phyloP scores from a whole-genome alignment of 2,329 filamentous ascomycete genomes.

The Sporothrix protearum region DNA sequence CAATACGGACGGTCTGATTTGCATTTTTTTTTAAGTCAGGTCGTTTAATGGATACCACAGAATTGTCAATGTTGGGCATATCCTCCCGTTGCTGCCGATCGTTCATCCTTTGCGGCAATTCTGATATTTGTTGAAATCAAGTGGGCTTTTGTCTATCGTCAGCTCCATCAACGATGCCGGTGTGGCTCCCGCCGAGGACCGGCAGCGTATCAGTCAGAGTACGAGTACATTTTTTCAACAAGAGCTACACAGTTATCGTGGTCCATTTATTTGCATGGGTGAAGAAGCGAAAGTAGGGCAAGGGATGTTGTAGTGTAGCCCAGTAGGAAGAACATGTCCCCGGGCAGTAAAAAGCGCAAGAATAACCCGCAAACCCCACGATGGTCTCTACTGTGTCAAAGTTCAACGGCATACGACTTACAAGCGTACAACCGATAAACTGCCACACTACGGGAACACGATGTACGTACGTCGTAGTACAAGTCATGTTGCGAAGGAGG shows the following conservation, averaged over 20 bases:
- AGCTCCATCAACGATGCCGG: background rate
- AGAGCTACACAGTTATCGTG: background rate
- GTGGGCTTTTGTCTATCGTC: conserved; percentile 3
- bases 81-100: background rate
- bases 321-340: background rate
- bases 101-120: conserved; percentile 14
- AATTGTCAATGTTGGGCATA: background rate
- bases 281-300: background rate
- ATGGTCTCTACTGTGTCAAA: background rate
- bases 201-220: background rate
- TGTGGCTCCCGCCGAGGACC: conserved; percentile 3
- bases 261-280: background rate
- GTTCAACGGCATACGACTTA: background rate
- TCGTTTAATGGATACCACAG: background rate
- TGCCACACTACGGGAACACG: background rate
- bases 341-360: background rate
- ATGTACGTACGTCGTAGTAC: too few species aligned
- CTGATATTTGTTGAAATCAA: conserved; percentile 13
- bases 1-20: background rate
- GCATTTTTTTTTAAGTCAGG: background rate
- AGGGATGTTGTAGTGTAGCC: background rate
- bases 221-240: background rate
- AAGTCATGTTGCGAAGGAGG: background rate
- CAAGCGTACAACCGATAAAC: background rate
- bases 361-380: background rate